phyloP scores from a whole-genome alignment of 1,139 yeast genomes.

The Spencermartinsiella ligniputridi region DNA sequence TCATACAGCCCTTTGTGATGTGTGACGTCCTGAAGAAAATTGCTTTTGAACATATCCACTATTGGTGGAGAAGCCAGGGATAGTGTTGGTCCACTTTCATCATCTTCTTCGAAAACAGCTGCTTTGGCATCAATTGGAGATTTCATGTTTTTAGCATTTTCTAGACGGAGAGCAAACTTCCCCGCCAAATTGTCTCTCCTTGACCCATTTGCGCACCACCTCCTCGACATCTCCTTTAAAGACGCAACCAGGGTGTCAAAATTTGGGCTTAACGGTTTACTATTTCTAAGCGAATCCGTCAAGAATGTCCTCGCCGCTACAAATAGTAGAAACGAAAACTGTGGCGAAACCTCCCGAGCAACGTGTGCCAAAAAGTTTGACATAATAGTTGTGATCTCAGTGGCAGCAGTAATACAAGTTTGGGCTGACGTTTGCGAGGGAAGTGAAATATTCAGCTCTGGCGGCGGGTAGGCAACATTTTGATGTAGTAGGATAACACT shows the following conservation, averaged over 20 bases:
- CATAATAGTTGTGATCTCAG: slow-evolving; percentile 16
- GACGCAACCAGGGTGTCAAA: slow-evolving; percentile 3
- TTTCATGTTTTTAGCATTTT: neutral
- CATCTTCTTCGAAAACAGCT: neutral
- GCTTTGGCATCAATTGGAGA: neutral
- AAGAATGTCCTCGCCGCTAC: slow-evolving; percentile 12
- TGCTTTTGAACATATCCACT: neutral
- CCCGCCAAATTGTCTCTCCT: neutral
- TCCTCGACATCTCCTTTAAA: slow-evolving; percentile 4
- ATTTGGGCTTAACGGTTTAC: neutral
- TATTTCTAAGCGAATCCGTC: slow-evolving; percentile 9
- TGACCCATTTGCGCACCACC: neutral
- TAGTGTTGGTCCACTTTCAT: neutral
- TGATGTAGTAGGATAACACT: slow-evolving; percentile 26
- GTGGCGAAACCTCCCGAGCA: slow-evolving; percentile 6
- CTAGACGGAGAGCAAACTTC: neutral
- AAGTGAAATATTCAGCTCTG: slow-evolving; percentile 12
- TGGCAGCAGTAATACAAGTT: slow-evolving; percentile 21
- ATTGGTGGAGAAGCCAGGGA: neutral
- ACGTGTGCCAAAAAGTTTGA: neutral
- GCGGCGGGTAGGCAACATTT: slow-evolving; percentile 17
- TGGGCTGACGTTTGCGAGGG: slow-evolving; percentile 12
- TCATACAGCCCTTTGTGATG: neutral
- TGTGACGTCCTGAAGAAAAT: neutral
- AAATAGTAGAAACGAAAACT: slow-evolving; percentile 18